Evolutionary conservation across 768 basidiomycete species (phyloP).

Genomic region (Ramaria sp.): DNA sequence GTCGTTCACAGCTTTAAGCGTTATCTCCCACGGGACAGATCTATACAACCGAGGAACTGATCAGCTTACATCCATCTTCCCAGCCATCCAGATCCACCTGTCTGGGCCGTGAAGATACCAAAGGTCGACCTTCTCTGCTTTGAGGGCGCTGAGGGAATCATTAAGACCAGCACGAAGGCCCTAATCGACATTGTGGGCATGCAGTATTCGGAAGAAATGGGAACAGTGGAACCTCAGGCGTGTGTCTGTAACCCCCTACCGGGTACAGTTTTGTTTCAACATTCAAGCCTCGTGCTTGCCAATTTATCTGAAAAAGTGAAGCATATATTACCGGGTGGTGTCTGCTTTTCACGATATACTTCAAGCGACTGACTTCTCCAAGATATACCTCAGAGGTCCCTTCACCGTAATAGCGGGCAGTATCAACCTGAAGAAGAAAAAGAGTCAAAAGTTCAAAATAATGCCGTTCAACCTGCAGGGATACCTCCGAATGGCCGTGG

Average conservation of each 20-base stretch:
- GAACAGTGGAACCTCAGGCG: neutral
- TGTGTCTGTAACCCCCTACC: constrained; percentile 14
- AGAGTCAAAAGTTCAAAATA: neutral
- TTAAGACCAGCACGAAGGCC: constrained; percentile 26
- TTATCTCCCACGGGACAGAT: constrained; percentile 34
- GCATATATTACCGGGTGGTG: no score
- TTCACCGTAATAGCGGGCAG: constrained; percentile 17
- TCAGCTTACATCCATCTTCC: constrained; percentile 9
- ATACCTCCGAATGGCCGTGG: constrained; percentile 25
- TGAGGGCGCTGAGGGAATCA: constrained; percentile 31
- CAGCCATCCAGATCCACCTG: neutral
- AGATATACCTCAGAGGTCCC: constrained; percentile 29
- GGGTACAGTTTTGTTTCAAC: constrained; percentile 55
- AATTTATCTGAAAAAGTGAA: constrained; percentile 16
- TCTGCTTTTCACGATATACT: no score
- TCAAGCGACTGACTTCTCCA: no score
- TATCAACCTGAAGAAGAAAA: constrained; percentile 17
- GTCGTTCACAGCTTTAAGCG: constrained; percentile 34
- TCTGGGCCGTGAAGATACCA: constrained; percentile 37
- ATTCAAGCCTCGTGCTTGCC: constrained; percentile 37
- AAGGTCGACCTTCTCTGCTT: constrained; percentile 33
- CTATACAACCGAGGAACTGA: constrained; percentile 19
- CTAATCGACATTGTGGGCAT: constrained; percentile 14
- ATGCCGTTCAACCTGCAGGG: neutral
- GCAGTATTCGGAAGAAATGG: neutral